Conservation (phyloP, 306 rosid species). For the Alnus rubra region DNA sequence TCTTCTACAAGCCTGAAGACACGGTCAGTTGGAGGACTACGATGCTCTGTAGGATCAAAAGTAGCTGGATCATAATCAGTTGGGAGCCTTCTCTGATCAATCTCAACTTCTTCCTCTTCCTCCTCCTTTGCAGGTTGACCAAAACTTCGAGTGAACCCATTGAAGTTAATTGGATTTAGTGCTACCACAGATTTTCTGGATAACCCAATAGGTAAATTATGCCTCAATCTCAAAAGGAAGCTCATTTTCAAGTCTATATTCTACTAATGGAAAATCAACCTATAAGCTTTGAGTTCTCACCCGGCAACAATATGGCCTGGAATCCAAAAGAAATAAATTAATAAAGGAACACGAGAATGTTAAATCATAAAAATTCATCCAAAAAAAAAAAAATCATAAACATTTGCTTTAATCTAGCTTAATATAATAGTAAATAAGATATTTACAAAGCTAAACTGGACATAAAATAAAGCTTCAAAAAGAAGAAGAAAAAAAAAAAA, state of each 20-base stretch:
- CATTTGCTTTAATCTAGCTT: neutral
- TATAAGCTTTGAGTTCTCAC: neutral
- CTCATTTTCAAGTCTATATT: slow-evolving; percentile 53
- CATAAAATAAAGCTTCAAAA: neutral
- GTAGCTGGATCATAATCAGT: slow-evolving; percentile 87
- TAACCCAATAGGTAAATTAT: slow-evolving; percentile 47
- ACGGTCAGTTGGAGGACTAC: slow-evolving; percentile 78
- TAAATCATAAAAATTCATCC: neutral
- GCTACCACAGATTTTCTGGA: slow-evolving; percentile 29
- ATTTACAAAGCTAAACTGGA: neutral
- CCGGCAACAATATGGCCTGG: slow-evolving; percentile 2
- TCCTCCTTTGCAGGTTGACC: slow-evolving; percentile 73
- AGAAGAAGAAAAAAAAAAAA: neutral
- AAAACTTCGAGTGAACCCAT: slow-evolving; percentile 42
- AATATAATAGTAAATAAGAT: neutral
- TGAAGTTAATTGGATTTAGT: slow-evolving; percentile 27
- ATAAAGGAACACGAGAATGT: neutral
- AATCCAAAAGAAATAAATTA: neutral
- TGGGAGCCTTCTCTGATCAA: slow-evolving; percentile 90
- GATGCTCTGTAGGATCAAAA: slow-evolving; percentile 77
- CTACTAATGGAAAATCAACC: slow-evolving; percentile 34
- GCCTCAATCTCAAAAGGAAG: slow-evolving; percentile 52
- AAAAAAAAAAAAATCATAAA: neutral
- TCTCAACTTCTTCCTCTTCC: slow-evolving; percentile 76
- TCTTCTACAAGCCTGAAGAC: slow-evolving; percentile 87